Percentiles rank a stretch among this genome's conserved stretches.
These are phyloP conservation scores for Monilinia polystroma DNA, from an alignment of 2,329 filamentous ascomycete genomes.

Conservation along the genomic window DNA sequence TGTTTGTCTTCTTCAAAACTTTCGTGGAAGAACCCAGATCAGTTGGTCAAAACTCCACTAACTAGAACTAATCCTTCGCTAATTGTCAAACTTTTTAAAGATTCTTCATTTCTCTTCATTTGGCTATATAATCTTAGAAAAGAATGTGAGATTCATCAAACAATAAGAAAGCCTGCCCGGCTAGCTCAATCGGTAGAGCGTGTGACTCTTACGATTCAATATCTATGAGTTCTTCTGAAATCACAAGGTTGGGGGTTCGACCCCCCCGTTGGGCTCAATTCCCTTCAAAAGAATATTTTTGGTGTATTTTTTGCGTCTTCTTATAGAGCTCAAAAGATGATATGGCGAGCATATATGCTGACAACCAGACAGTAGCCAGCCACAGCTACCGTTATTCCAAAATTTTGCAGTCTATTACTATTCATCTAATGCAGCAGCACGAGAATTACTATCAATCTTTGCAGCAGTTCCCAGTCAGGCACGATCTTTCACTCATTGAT, in stretches of 20 bases:
- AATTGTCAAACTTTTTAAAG: too few species aligned
- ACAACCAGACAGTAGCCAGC: background rate
- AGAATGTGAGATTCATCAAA: too few species aligned
- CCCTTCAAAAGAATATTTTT: background rate
- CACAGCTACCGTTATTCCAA: background rate
- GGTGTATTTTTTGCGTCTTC: background rate
- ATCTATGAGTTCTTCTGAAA: conserved; percentile 13
- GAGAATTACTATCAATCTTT: background rate
- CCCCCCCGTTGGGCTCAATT: conserved; percentile 19
- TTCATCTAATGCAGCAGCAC: too few species aligned
- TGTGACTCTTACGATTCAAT: conserved; percentile 33
- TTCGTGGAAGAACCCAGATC: too few species aligned
- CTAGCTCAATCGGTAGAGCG: conserved; percentile 41
- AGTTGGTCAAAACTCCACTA: too few species aligned
- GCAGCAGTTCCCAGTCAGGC: background rate
- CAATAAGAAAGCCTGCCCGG: conserved; percentile 27
- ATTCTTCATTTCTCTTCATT: too few species aligned
- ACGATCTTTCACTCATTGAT: background rate
- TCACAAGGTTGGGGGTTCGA: conserved; percentile 22
- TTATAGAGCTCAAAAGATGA: background rate
- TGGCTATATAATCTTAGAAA: too few species aligned
- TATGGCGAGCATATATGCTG: background rate
- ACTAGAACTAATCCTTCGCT: too few species aligned
- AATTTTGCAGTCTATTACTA: background rate
- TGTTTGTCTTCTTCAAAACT: too few species aligned